phyloP scores from a whole-genome alignment of 192 early-diverging fungal genomes.

The Coemansia sp. region DNA sequence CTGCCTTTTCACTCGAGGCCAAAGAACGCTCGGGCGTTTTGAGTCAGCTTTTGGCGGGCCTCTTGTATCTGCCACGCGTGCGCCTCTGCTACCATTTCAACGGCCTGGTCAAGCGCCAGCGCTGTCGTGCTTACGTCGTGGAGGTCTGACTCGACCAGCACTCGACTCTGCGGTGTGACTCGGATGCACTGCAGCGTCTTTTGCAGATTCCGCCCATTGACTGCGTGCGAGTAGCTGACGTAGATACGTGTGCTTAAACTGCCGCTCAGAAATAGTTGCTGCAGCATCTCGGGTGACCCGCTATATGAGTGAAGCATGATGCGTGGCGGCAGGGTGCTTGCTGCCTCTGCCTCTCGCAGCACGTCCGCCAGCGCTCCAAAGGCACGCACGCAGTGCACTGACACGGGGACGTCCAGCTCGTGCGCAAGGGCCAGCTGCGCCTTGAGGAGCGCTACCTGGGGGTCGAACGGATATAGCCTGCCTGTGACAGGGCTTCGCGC shows the following conservation, averaged over 20 bases:
- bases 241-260: conserved; percentile 61
- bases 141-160: conserved; percentile 86
- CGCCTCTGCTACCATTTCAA: conserved; percentile 32
- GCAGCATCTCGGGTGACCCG: conserved; percentile 74
- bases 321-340: conserved; percentile 59
- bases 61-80: conserved; percentile 32
- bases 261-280: conserved; percentile 39
- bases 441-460: conserved; percentile 57
- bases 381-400: conserved; percentile 80
- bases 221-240: conserved; percentile 76
- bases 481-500: conserved; percentile 34
- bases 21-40: conserved; percentile 40
- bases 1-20: neutral
- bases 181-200: conserved; percentile 62
- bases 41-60: conserved; percentile 13
- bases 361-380: conserved; percentile 63
- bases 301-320: conserved; percentile 89
- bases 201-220: conserved; percentile 66
- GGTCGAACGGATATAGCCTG: conserved; percentile 33
- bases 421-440: conserved; percentile 75
- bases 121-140: conserved; percentile 35
- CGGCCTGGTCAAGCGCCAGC: conserved; percentile 22
- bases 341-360: conserved; percentile 27
- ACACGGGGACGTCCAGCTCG: conserved; percentile 63
- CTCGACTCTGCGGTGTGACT: conserved; percentile 72